Evolutionary conservation across 2,329 filamentous ascomycete genomes (phyloP).

Genomic region (Ceratocystis smalleyi): DNA sequence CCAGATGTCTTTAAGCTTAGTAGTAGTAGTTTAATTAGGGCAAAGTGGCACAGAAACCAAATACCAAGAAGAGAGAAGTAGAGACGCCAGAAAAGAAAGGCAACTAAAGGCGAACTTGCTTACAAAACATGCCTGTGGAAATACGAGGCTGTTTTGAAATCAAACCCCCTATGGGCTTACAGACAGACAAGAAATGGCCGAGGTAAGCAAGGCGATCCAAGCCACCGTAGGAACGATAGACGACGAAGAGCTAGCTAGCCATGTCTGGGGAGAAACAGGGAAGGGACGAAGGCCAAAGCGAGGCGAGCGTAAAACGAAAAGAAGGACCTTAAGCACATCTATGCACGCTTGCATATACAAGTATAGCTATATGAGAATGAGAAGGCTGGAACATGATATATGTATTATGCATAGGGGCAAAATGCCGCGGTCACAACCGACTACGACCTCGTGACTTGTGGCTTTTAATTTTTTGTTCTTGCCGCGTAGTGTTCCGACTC

Average conservation of each 20-base stretch:
- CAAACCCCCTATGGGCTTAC: background rate
- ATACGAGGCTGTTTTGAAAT: background rate
- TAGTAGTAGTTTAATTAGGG: background rate
- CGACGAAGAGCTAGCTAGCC: background rate
- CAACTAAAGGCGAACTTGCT: background rate
- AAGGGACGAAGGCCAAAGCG: background rate
- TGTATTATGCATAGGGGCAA: no score
- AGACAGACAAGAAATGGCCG: background rate
- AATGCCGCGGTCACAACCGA: no score
- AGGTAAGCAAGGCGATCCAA: background rate
- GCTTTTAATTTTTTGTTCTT: no score
- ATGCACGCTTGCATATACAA: background rate
- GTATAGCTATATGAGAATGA: no score
- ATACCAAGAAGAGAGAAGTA: background rate
- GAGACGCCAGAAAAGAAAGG: background rate
- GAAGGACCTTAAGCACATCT: background rate
- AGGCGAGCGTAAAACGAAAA: background rate
- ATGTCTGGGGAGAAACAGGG: background rate
- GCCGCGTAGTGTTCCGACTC: no score
- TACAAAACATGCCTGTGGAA: background rate
- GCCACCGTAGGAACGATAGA: background rate
- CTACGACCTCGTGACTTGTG: no score
- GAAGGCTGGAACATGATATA: no score
- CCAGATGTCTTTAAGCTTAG: no score
- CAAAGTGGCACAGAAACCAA: background rate